Base-by-base conservation (phyloP, 305 asterid species). In the Salvia sclarea region DNA sequence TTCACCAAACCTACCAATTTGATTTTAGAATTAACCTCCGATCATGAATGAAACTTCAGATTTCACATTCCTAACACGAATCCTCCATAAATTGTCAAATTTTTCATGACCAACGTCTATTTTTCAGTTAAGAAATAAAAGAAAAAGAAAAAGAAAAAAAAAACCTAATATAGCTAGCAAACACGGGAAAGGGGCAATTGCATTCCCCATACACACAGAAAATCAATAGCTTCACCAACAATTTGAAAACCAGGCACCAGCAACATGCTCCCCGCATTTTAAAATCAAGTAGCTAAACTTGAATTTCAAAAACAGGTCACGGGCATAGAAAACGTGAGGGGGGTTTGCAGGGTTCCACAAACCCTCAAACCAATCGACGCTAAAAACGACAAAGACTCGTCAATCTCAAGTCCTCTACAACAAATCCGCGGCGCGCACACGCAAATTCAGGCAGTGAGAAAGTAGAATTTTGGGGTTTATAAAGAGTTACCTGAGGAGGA, bases 401-500 rank as follows among this genome's bases (percentile, higher is more conserved):
- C 65, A 78, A 68, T 64, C 49, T 22, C 70, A 47, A 55, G 69
- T 54, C 58, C 64, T 25, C 64, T 0, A 18, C 14, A 14, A 68
- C 72, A 75, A 74, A 66, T 44, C 70, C 65, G 47, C 37, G 30
- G 20, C 0, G 17, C 48, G 35, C 66, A 58, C 18, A 38, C 2
- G 38, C 21, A 62, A 3, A 50, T 20, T 53, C 31, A 17, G 74
- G 44, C 20, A 30, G 41, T 37, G 11, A 41, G 54, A 73, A 68
- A 48, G 17, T 21, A n/a, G 31, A 67, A 69, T 76, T 62, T 47
- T 45, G 70, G 81, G 80, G 81, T 68, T 72, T 70, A 44, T 9
- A 53, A 64, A 61, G 71, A 61, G 54, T 62, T 70, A 89, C 97
- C 96, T 83, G 94, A 79, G 76, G 96, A 85, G 72, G 95, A 88